Evolutionary conservation across 2,329 filamentous ascomycete species (phyloP), one percentile per base, ranked within the genome.

Genomic region (Talaromyces albobiverticillius): DNA sequence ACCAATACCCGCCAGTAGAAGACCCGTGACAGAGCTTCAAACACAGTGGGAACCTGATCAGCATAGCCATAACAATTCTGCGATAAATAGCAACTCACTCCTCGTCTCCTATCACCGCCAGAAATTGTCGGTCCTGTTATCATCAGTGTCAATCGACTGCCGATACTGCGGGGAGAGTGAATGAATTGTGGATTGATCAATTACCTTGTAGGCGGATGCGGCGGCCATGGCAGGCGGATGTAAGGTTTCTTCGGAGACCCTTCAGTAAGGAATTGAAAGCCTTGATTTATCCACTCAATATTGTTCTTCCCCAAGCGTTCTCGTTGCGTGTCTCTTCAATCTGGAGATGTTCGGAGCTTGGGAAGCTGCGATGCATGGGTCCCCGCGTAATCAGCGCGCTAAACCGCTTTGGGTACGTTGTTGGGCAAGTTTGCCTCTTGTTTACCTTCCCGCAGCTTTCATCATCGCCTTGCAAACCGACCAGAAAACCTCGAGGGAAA

Each of bases 31-130:
- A 46, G 94, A 96, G 77, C 94, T 99, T 64, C 32, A 13, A 54
- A 14, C 10, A 29, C 10, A 6, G 26, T 10, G 23, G 54, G 10
- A 20, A 18, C 20, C 47, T 70, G 20, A 38, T 60, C 34, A 54
- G 54, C 26, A 13, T 34, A 42, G 20, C n/a, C 31, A 14, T 41
- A 45, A 42, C 45, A 46, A 38, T 10, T 22, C 14, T 31, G 16
- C 13, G 34, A 38, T 7, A 3, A 26, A 3, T 9, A 22, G 13
- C 40, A 22, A 53, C 57, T 62, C 67, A 74, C 72, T 74, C 94
- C 84, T 99, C 94, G 73, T 99, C 94, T 50, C 94, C 94, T 69
- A 99, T 99, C 46, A 99, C 93, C 60, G 94, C 94, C 56, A 99
- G 84, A 70, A 99, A 96, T 76, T 99, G 88, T 66, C 94, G 84